Base-by-base conservation (phyloP, 208 protist genomes). In the Acanthamoeba sp. region DNA sequence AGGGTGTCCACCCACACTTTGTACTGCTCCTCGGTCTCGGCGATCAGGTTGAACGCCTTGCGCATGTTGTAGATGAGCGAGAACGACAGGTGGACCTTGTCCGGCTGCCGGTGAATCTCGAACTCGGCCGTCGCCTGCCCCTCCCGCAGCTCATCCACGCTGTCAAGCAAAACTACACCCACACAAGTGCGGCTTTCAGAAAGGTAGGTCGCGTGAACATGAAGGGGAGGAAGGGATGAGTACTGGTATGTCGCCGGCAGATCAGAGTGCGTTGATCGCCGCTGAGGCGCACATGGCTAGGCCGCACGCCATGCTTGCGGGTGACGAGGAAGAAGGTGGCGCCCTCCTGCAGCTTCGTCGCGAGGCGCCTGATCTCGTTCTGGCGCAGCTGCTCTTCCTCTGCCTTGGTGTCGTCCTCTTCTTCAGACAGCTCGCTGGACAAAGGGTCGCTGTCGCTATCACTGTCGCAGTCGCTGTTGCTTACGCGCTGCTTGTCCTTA, bases 1-100 rank as follows among this genome's bases (percentile, higher is more conserved):
- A 89, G 34, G 16, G 82, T 64, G 29, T 34, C 18, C 14, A 89
- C 82, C 82, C 82, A 89, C 10, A 32, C 12, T 6, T 34, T 27
- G 50, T 89, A 89, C 82, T 89, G 82, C 48, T 89, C 82, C 14
- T 57, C 50, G 52, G 40, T 89, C 50, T 89, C 82, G 32, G 82
- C 82, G 52, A 89, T 89, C 48, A 89, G 20, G 48, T 89, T 89
- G 82, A 89, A 64, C 2, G 82, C 42, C 48, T 89, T 89, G 42
- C 52, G 50, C 50, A 89, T 36, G 52, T 89, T 89, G 82, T 66
- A 89, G 50, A 89, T 57, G 7, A 89, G 38, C 27, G 82, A 89
- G 82, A 89, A 89, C 50, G 82, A 89, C 42, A 89, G 48, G 32
- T 57, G 50, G 16, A 7, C 48, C 82, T 89, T 89, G 29, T 89